Evolutionary conservation across 2,329 filamentous ascomycete species (phyloP), one percentile per base, ranked within the genome.

Genomic region (Phialocephala sp.): DNA sequence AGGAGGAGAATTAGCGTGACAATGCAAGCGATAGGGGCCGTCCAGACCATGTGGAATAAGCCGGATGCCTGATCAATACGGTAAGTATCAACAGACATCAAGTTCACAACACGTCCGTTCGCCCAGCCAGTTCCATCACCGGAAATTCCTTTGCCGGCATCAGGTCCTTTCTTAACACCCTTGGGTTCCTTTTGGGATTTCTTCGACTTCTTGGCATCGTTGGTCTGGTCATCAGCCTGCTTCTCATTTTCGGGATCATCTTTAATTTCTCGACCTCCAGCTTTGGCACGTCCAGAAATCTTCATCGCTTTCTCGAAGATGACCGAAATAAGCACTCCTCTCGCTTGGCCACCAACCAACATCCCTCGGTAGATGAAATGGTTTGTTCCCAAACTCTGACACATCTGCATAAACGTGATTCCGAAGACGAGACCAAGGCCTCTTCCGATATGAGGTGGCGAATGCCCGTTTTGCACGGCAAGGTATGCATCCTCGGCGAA

Each of bases 31-130:
- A 97, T 81, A 0, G 94, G 94, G 0, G 92, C 87, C 1, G 92
- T 92, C 95, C 95, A 99, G 24, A 91, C 82, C 80, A 97, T 86
- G 77, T 99, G 95, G 78, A 97, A 94, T 77, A 97, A 85, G 50
- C 92, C 93, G 45, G 87, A 92, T 1, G 93, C 93, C 75, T 93
- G 91, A 73, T 98, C 94, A 66, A 99, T 84, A 71, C 94, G 92
- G 78, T 97, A 96, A 0, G 94, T 96, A 76, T 98, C 94, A 54
- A 95, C 93, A 67, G 92, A 94, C 94, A 98, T 97, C 72, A 98
- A 76, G 71, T 96, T 97, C 75, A 95, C 88, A 60, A 98, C 92
- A 68, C 93, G 88, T 24, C 95, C 95, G 73, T 97, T 98, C 64
- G 89, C 89, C 94, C 94, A 98, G 27, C 94, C 95, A 24, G 87